phyloP scores from a whole-genome alignment of 768 basidiomycete genomes.

The Russula griseocarnosa region DNA sequence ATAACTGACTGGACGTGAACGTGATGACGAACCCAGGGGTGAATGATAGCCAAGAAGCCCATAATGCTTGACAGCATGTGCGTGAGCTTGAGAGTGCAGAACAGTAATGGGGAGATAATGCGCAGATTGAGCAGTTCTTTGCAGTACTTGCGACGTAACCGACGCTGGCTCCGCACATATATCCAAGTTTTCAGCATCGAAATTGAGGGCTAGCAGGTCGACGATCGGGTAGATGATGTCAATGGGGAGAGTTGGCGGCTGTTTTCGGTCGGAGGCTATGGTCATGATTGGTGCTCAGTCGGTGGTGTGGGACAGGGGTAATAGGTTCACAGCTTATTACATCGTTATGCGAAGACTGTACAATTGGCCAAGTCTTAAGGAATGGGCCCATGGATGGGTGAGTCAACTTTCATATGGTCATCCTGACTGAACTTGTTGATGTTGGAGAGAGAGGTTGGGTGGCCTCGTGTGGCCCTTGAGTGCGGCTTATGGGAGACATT shows the following conservation, averaged over 20 bases:
- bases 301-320: neutral
- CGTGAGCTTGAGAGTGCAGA: constrained; percentile 14
- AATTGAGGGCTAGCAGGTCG: no score
- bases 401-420: constrained; percentile 25
- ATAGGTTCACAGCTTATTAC: neutral
- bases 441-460: no score
- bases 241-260: no score
- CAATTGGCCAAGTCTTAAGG: constrained; percentile 3
- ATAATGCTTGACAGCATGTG: constrained; percentile 11
- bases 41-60: constrained; percentile 4
- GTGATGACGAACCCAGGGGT: constrained; percentile 1
- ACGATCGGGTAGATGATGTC: no score
- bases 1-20: constrained; percentile 9
- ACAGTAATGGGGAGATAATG: constrained; percentile 9
- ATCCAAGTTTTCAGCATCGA: no score
- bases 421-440: no score
- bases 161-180: constrained; percentile 4
- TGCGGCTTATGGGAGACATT: no score
- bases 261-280: no score
- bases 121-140: constrained; percentile 7
- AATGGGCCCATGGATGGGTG: constrained; percentile 15
- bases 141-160: constrained; percentile 1
- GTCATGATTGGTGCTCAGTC: no score
- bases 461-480: no score
- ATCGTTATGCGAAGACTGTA: constrained; percentile 9